Evolutionary conservation across 23 red algal species (phyloP), one percentile per base, ranked within the genome.

Genomic region (Porphyridium purpureum): DNA sequence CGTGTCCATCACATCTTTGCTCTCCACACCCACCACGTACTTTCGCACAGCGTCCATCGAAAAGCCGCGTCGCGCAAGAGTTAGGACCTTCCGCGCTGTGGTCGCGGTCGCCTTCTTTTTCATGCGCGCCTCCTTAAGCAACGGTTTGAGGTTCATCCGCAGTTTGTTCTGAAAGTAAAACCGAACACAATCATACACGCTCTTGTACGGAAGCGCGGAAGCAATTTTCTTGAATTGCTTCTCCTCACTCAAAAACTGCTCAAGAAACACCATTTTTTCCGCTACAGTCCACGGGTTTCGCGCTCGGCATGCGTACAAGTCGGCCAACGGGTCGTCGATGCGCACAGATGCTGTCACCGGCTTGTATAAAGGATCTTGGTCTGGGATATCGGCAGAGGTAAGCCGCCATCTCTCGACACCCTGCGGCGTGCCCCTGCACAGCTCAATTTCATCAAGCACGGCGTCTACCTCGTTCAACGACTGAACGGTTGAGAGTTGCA

Each of bases 101-200:
- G n/a, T n/a, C n/a, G n/a, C n/a, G n/a, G n/a, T n/a, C n/a, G n/a
- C n/a, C n/a, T n/a, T n/a, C n/a, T n/a, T n/a, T n/a, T n/a, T n/a
- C n/a, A n/a, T n/a, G n/a, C n/a, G n/a, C n/a, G n/a, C n/a, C n/a
- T 44, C 38, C 32, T 57, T 57, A 29, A 27, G 47, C 22, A 50
- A 31, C 31, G 31, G 31, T 27, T 61, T 49, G 27, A 78, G 52
- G 36, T 52, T 35, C 7, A 78, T 32, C 17, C 72, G 56, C 23
- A 78, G 31, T 31, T 78, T 78, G 57, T 78, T 57, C 25, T 69
- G 27, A 53, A 69, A 78, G 22, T 78, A 78, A 55, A 69, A 78
- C 3, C 31, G 29, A 4, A 78, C 72, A 6, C 38, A 38, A 26
- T 78, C 72, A 2, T 47, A 58, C 0, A 57, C 47, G 3, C 59